Evolutionary conservation across 2,329 filamentous ascomycete species (phyloP).

Genomic region (Pseudogymnoascus sp.): DNA sequence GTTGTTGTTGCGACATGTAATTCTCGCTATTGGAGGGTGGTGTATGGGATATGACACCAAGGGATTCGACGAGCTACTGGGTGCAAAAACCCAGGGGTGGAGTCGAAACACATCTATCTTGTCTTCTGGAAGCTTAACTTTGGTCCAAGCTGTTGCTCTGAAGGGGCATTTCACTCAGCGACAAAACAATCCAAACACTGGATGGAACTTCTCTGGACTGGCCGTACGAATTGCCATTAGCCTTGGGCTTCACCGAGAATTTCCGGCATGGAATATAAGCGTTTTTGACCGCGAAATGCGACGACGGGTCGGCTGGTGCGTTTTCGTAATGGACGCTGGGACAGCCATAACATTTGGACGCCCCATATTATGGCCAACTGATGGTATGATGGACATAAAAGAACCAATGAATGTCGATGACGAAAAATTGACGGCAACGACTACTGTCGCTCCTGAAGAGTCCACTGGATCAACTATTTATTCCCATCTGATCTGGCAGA

Average conservation of each 20-base stretch:
- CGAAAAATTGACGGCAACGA: slow-evolving; percentile 6
- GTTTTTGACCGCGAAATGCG: slow-evolving; percentile 32
- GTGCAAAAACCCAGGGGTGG: slow-evolving; percentile 26
- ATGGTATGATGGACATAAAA: slow-evolving; percentile 28
- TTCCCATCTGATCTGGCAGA: not conserved
- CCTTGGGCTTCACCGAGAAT: slow-evolving; percentile 39
- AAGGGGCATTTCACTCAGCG: slow-evolving; percentile 40
- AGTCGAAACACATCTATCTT: slow-evolving; percentile 27
- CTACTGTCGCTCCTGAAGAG: not conserved
- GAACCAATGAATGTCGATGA: slow-evolving; percentile 32
- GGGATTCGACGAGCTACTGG: slow-evolving; percentile 27
- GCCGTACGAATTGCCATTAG: slow-evolving; percentile 42
- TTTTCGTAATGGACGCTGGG: slow-evolving; percentile 39
- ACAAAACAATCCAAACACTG: slow-evolving; percentile 41
- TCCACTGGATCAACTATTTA: slow-evolving; percentile 15
- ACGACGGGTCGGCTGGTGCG: slow-evolving; percentile 34
- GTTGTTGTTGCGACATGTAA: slow-evolving; percentile 31
- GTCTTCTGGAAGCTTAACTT: slow-evolving; percentile 29
- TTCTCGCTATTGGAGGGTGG: slow-evolving; percentile 33
- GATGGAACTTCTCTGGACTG: slow-evolving; percentile 41
- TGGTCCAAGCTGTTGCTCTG: slow-evolving; percentile 28
- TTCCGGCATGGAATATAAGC: slow-evolving; percentile 29
- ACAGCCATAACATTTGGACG: slow-evolving; percentile 39
- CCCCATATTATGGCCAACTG: slow-evolving; percentile 25
- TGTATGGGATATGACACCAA: slow-evolving; percentile 24